phyloP scores from a whole-genome alignment of 768 basidiomycete genomes.

The Kwoniella europaea region DNA sequence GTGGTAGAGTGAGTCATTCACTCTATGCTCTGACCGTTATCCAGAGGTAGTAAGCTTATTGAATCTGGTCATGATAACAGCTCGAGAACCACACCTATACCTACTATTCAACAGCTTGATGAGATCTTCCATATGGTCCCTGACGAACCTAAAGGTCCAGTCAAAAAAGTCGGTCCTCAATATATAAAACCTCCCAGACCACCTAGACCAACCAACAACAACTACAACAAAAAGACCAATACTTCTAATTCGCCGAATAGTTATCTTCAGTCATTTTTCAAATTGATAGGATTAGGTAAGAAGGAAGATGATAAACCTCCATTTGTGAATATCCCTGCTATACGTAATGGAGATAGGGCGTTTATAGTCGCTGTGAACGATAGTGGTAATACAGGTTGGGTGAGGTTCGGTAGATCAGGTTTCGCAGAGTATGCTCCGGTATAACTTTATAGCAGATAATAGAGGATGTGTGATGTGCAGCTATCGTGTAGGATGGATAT shows the following conservation, averaged over 20 bases:
- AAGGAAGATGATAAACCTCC: slow-evolving; percentile 7
- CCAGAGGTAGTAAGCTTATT: not conserved
- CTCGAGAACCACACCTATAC: slow-evolving; percentile 80
- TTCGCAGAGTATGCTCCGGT: slow-evolving; percentile 67
- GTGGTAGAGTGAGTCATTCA: slow-evolving; percentile 73
- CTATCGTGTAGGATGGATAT: not conserved
- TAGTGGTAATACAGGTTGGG: slow-evolving; percentile 83
- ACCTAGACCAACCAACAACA: not conserved
- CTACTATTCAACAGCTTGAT: slow-evolving; percentile 76
- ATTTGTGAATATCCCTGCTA: slow-evolving; percentile 68
- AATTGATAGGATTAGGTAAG: not conserved
- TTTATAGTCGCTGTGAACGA: slow-evolving; percentile 88
- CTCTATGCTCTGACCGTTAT: not conserved
- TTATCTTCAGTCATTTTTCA: not conserved
- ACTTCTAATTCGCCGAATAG: not conserved
- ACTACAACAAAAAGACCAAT: not conserved
- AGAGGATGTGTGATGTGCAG: too few species aligned
- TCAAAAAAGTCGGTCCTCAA: slow-evolving; percentile 39
- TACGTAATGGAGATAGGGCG: slow-evolving; percentile 82
- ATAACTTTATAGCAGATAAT: not conserved
- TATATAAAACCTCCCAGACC: slow-evolving; percentile 22
- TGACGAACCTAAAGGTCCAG: slow-evolving; percentile 61
- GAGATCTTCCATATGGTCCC: slow-evolving; percentile 74
- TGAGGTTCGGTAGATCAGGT: slow-evolving; percentile 72
- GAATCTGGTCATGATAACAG: slow-evolving; percentile 59